These are phyloP conservation scores for Wickerhamomyces bovis DNA, from an alignment of 805 yeast genomes.

Conservation along the genomic window DNA sequence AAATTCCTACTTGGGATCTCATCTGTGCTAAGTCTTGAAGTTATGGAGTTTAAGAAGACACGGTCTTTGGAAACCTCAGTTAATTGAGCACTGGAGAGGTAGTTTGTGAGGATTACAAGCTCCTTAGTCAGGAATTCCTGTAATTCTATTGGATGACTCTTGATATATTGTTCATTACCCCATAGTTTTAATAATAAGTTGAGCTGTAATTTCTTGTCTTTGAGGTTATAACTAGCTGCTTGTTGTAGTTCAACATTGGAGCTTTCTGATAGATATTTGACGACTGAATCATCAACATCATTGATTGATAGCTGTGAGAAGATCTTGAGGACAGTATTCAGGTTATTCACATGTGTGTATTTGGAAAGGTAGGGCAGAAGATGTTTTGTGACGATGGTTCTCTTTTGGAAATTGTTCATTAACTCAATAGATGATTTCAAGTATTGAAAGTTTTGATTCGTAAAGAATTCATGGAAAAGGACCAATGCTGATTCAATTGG, in stretches of 20 bases:
- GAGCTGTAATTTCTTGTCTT: constrained; percentile 1
- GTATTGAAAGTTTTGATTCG: constrained; percentile 2
- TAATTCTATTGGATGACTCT: constrained; percentile 30
- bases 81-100: constrained; percentile 21
- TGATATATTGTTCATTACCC: constrained; percentile 34
- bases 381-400: constrained; percentile 11
- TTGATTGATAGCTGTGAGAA: constrained; percentile 4
- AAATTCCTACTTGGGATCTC: constrained; percentile 39
- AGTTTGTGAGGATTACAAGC: constrained; percentile 32
- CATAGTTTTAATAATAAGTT: constrained; percentile 22
- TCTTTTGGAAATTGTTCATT: constrained; percentile 14
- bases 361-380: constrained; percentile 15
- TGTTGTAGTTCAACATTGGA: constrained; percentile 10
- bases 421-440: not conserved
- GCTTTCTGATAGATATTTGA: constrained; percentile 4
- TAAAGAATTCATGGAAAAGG: constrained; percentile 14
- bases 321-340: constrained; percentile 9
- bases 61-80: constrained; percentile 29
- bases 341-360: constrained; percentile 4
- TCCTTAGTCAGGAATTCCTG: constrained; percentile 48
- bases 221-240: constrained; percentile 7
- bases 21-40: constrained; percentile 47
- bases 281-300: constrained; percentile 6
- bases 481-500: constrained; percentile 17
- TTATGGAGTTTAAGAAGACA: constrained; percentile 43